Evolutionary conservation across 2,329 filamentous ascomycete genomes (phyloP), one percentile per base, ranked within the genome.

Genomic region (Thielaviopsis euricoi): DNA sequence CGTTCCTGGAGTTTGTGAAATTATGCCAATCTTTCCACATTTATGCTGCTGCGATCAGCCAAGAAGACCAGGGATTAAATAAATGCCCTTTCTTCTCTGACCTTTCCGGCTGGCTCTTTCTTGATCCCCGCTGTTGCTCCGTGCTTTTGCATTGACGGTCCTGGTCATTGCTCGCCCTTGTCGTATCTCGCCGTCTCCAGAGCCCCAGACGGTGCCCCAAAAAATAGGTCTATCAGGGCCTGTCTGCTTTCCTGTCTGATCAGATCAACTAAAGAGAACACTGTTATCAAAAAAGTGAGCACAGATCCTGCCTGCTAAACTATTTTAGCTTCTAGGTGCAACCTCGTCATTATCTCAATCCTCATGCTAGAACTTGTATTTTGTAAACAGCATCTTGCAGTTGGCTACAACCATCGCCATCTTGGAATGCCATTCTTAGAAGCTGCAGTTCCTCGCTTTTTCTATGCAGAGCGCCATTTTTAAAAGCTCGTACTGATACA

Each of bases 21-120:
- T 57, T 53, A 29, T 51, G 56, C 56, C 23, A 53, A 57, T 57
- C 50, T 53, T 57, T 57, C 56, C 33, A 33, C 48, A 53, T 53
- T 57, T 12, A 57, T 57, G 56, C 56, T 53, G 17, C 9, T 48
- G 15, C 19, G 22, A 53, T 40, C 37, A 53, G 52, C 52, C 26
- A 21, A 48, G 43, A 48, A 1, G 17, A 21, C 43, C 52, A 53
- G 25, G 29, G 26, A 53, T 37, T 40, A 48, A 43, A 43, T 43
- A 43, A 43, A n/a, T n/a, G n/a, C n/a, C n/a, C n/a, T n/a, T n/a
- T n/a, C n/a, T n/a, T n/a, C n/a, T n/a, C n/a, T n/a, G n/a, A n/a
- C n/a, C n/a, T n/a, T n/a, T n/a, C n/a, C n/a, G n/a, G n/a, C n/a
- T n/a, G n/a, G n/a, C n/a, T n/a, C n/a, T n/a, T n/a, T n/a, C n/a